These are phyloP conservation scores for Wallacemonas rigidus DNA, from an alignment of 208 protist genomes.

Conservation along the genomic window DNA sequence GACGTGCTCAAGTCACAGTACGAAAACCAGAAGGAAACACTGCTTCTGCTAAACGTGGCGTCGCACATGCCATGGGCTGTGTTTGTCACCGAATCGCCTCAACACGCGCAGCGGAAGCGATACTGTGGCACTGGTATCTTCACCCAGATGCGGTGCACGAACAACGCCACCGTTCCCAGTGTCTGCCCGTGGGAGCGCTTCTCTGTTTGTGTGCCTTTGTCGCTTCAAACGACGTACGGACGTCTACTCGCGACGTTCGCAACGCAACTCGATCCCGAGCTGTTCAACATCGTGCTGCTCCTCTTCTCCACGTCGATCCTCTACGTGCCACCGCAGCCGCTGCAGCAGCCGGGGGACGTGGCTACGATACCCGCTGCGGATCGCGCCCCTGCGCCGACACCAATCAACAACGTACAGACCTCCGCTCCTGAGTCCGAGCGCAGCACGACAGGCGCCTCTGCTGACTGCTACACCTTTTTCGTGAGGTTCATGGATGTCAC, in stretches of 20 bases:
- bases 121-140: constrained; percentile 70
- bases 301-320: constrained; percentile 53
- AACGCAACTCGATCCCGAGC: constrained; percentile 48
- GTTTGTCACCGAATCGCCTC: constrained; percentile 54
- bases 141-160: constrained; percentile 56
- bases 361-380: not conserved
- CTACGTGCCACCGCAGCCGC: constrained; percentile 26
- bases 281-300: constrained; percentile 70
- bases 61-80: constrained; percentile 70
- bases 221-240: constrained; percentile 58
- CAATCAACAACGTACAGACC: not conserved
- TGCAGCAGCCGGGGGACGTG: too few species aligned
- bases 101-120: constrained; percentile 44
- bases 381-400: not conserved
- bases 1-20: constrained; percentile 63
- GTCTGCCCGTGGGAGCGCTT: constrained; percentile 59
- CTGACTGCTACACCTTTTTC: constrained; percentile 26
- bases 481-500: constrained; percentile 48
- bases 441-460: not conserved
- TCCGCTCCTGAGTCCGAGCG: too few species aligned
- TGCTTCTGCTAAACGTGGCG: constrained; percentile 53
- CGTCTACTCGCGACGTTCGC: constrained; percentile 66
- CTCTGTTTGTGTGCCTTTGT: constrained; percentile 67
- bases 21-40: constrained; percentile 41
- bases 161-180: constrained; percentile 62